Evolutionary conservation across 2,329 filamentous ascomycete genomes (phyloP).

Genomic region (Zymoseptoria pseudotritici): DNA sequence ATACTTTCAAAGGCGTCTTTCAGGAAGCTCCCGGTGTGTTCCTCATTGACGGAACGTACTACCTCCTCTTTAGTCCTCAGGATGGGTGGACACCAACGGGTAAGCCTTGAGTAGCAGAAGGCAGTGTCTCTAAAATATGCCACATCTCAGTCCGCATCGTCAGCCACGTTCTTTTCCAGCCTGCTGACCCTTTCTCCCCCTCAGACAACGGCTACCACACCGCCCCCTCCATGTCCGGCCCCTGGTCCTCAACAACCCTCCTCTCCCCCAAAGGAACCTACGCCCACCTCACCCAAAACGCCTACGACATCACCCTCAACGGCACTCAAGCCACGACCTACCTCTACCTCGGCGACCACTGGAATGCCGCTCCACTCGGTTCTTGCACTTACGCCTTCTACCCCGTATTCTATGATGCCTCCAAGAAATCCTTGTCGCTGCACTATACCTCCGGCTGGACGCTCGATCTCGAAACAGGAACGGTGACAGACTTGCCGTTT

Average conservation of each 20-base stretch:
- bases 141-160: too few relatives aligned
- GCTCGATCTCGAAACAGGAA: conserved; percentile 18
- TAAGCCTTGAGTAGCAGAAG: too few relatives aligned
- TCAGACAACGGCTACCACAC: conserved; percentile 61
- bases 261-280: conserved; percentile 52
- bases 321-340: conserved; percentile 29
- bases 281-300: conserved; percentile 56
- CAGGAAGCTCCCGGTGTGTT: conserved; percentile 55
- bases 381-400: conserved; percentile 22
- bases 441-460: conserved; percentile 22
- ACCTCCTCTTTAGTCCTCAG: conserved; percentile 52
- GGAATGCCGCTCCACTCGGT: conserved; percentile 51
- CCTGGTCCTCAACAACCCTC: conserved; percentile 54
- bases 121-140: too few relatives aligned
- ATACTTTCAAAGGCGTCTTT: conserved; percentile 18
- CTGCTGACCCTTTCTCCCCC: conserved; percentile 23
- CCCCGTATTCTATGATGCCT: conserved; percentile 17
- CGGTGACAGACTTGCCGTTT: conserved; percentile 18
- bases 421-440: conserved; percentile 7
- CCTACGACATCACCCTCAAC: conserved; percentile 47
- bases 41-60: conserved; percentile 55
- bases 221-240: conserved; percentile 49
- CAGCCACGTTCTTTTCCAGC: too few relatives aligned
- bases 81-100: conserved; percentile 37
- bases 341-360: conserved; percentile 62